phyloP scores from a whole-genome alignment of 306 rosid species.

The Styphnolobium japonicum region DNA sequence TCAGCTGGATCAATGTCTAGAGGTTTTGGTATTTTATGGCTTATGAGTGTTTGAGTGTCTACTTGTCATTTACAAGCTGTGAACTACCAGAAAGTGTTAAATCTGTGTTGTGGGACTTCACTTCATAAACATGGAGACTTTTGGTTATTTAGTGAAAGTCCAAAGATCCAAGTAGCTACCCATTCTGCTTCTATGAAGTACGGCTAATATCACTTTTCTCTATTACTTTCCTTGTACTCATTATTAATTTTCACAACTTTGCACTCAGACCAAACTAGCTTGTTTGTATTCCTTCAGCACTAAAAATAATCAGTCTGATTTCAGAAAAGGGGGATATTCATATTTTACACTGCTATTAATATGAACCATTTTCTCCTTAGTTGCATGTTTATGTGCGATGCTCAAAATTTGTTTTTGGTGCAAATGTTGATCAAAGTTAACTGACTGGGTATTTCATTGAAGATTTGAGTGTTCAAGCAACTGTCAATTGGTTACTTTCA shows the following conservation, averaged over 20 bases:
- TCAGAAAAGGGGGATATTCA: background rate
- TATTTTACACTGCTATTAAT: background rate
- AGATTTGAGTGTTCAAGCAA: constrained; percentile 95
- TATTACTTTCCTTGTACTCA: background rate
- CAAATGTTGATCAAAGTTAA: constrained; percentile 20
- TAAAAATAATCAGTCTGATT: background rate
- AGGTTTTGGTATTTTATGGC: background rate
- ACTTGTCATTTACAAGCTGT: constrained; percentile 3
- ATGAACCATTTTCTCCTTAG: background rate
- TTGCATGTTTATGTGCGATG: background rate
- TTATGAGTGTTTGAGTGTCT: background rate
- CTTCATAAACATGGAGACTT: background rate
- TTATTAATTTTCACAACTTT: background rate
- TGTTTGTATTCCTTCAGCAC: background rate
- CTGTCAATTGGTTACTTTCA: constrained; percentile 70
- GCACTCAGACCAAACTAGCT: background rate
- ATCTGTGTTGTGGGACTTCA: background rate
- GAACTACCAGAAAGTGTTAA: background rate
- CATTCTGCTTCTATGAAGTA: background rate
- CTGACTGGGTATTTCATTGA: constrained; percentile 33
- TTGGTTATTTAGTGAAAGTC: background rate
- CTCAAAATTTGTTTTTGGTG: background rate
- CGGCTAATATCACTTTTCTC: background rate
- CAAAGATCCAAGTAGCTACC: background rate
- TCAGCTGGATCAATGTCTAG: background rate